These are phyloP conservation scores for Pleoardoris graminearum DNA, from an alignment of 2,329 filamentous ascomycete species.

Conservation along the genomic window DNA sequence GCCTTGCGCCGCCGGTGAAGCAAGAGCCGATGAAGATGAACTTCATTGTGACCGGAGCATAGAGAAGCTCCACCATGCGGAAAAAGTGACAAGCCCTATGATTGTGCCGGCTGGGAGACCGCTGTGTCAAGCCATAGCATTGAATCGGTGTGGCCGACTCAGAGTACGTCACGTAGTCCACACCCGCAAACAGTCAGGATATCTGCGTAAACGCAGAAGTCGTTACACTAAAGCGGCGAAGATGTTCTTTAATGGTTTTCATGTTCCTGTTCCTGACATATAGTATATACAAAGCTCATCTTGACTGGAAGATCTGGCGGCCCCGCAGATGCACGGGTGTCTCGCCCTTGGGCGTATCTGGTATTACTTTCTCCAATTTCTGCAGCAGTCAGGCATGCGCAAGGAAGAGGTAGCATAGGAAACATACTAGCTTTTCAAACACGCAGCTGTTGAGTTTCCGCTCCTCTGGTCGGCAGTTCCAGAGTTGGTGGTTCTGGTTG, in stretches of 20 bases:
- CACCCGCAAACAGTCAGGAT: neutral
- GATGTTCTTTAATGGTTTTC: neutral
- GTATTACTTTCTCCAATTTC: slow-evolving; percentile 58
- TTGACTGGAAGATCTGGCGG: slow-evolving; percentile 48
- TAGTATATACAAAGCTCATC: slow-evolving; percentile 38
- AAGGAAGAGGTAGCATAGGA: too few relatives aligned
- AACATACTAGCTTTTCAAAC: slow-evolving; percentile 87
- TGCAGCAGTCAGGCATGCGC: slow-evolving; percentile 24
- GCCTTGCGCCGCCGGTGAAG: neutral
- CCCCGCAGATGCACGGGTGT: slow-evolving; percentile 54
- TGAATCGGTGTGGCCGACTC: slow-evolving; percentile 1
- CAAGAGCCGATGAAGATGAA: neutral
- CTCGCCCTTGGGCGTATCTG: slow-evolving; percentile 54
- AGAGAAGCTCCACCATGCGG: neutral
- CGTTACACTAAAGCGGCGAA: neutral
- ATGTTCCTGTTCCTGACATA: slow-evolving; percentile 28
- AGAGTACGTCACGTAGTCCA: neutral
- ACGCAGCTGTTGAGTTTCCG: slow-evolving; percentile 93
- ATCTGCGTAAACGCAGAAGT: slow-evolving; percentile 16
- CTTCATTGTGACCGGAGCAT: neutral
- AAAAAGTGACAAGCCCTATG: neutral
- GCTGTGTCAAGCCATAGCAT: neutral
- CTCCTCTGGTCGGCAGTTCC: slow-evolving; percentile 89
- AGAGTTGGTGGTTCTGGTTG: slow-evolving; percentile 96
- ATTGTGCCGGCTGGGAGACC: neutral